Conservation (phyloP, 139 green algal genomes). For the Coelastrella sp. region DNA sequence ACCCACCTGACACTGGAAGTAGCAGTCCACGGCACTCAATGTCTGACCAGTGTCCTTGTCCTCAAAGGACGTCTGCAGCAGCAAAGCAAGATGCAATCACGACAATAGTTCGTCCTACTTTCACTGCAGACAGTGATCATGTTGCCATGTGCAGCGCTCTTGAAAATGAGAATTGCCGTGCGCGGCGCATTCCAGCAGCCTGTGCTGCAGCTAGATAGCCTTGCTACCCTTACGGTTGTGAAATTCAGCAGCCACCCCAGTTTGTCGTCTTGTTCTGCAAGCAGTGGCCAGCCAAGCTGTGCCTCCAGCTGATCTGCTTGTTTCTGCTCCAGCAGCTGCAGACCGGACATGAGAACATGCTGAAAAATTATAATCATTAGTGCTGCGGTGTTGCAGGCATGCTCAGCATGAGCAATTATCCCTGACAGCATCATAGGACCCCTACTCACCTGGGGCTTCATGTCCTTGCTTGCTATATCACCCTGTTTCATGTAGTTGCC, state of each 20-base stretch:
- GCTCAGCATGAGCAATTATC: not conserved
- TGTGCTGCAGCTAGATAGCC: not conserved
- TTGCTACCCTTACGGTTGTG: slow-evolving; percentile 66
- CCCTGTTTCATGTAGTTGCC: slow-evolving; percentile 46
- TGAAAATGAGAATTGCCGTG: not conserved
- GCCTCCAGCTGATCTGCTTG: slow-evolving; percentile 78
- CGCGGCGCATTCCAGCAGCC: not conserved
- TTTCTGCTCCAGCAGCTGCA: slow-evolving; percentile 62
- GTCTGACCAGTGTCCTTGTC: slow-evolving; percentile 85
- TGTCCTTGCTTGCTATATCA: not conserved
- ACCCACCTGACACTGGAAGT: slow-evolving; percentile 93
- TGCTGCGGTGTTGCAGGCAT: not conserved
- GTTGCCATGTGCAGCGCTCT: not conserved
- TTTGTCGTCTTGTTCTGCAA: slow-evolving; percentile 72
- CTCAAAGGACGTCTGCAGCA: slow-evolving; percentile 78
- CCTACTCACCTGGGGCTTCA: slow-evolving; percentile 7
- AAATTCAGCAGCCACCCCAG: slow-evolving; percentile 97
- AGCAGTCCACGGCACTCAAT: slow-evolving; percentile 88
- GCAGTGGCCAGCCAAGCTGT: slow-evolving; percentile 80
- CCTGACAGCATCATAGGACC: not conserved
- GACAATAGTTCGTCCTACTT: not conserved
- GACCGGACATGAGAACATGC: not conserved
- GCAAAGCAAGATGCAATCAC: not conserved
- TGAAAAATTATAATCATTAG: not conserved
- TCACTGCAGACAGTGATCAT: too few relatives aligned